Evolutionary conservation across 2,329 filamentous ascomycete species (phyloP), one percentile per base, ranked within the genome.

Genomic region (Paecilomyces dactylethromorphus): DNA sequence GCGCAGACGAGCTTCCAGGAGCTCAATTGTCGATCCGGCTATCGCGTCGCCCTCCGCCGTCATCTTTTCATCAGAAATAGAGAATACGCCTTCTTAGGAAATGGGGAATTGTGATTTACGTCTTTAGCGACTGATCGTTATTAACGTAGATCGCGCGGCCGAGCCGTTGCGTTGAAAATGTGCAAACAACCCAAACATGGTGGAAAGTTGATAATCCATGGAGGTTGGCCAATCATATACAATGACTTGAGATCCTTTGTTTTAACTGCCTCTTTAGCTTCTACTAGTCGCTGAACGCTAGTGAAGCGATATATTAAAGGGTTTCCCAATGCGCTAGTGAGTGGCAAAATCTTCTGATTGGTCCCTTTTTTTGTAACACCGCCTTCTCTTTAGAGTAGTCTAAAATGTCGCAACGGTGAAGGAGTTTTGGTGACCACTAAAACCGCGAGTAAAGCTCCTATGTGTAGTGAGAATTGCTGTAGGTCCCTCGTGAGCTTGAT

Each of bases 1-100:
- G 55, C 70, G 73, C 11, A 80, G 70, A 55, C 78, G 77, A 10
- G 71, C 69, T 61, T 79, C 74, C 11, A 80, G 74, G 52, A 79
- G 71, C 56, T 77, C 74, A 18, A 78, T 73, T 3, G 75, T 77
- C 21, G 74, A 73, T 5, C 71, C 68, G 5, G 74, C 72, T 51
- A 75, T 68, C 10, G 67, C 63, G 24, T 74, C 71, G 31, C 65
- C 70, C 67, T 75, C 71, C 18, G 69, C 57, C 13, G 69, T 58
- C 72, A 74, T 74, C 39, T 18, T 59, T 33, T 68, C 12, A 21
- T n/a, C 32, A 35, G 26, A 15, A 3, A 53, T 11, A 18, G 49
- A 57, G 29, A 54, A 29, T 13, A 11, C 10, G 13, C 1, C 50
- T 3, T 13, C 32, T 11, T 15, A 21, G 18, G 12, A 21, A n/a